These are phyloP conservation scores for Fusarium duplospermum DNA, from an alignment of 2,329 filamentous ascomycete genomes.

Conservation along the genomic window DNA sequence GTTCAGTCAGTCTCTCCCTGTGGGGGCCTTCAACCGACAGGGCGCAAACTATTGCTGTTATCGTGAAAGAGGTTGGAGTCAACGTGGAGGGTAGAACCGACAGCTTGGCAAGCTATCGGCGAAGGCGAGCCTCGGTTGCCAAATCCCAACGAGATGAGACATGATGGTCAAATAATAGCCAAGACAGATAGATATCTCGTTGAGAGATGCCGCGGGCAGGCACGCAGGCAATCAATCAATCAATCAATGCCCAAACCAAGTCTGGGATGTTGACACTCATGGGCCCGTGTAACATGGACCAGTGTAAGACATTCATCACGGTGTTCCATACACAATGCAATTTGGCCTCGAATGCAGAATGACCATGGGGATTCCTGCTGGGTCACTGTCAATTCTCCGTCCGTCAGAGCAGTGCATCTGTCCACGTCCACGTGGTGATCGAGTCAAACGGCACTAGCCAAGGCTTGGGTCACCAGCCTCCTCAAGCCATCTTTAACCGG, in stretches of 20 bases:
- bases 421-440: constrained; percentile 8
- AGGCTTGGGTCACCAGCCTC: constrained; percentile 5
- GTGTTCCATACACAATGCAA: not conserved
- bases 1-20: not conserved
- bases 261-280: not conserved
- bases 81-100: not conserved
- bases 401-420: not conserved
- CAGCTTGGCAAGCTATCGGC: not conserved
- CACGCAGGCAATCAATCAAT: not conserved
- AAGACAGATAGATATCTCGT: not conserved
- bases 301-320: not conserved
- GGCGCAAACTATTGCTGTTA: not conserved
- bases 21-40: not conserved
- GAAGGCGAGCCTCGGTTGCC: not conserved
- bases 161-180: not conserved
- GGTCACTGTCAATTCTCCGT: not conserved
- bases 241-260: not conserved
- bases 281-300: not conserved
- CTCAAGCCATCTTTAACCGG: constrained; percentile 1
- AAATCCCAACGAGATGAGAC: not conserved
- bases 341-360: not conserved
- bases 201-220: not conserved
- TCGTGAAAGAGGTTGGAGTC: constrained; percentile 3
- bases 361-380: not conserved
- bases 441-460: constrained; percentile 15